Evolutionary conservation across 352 stramenopile species (phyloP).

Genomic region (Pythium phragmitis): DNA sequence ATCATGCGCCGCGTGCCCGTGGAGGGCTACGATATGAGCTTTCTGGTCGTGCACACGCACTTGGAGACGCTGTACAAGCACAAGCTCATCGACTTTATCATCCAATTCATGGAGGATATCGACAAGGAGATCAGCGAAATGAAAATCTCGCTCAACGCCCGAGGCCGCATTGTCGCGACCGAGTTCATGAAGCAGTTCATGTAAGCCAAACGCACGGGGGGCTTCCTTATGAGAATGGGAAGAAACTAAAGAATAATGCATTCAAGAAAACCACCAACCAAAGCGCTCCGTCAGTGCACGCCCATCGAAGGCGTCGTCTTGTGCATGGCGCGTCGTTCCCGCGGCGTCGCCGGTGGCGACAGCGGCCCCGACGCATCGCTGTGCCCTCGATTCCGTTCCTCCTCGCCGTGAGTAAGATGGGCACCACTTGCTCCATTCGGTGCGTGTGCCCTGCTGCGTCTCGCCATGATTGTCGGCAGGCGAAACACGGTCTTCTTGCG

Average conservation of each 20-base stretch:
- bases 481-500: slow-evolving; percentile 54
- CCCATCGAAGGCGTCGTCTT: not conserved
- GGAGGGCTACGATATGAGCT: slow-evolving; percentile 95
- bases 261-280: not conserved
- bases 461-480: slow-evolving; percentile 34
- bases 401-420: not conserved
- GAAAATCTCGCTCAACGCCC: slow-evolving; percentile 96
- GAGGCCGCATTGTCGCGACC: slow-evolving; percentile 90
- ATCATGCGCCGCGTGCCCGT: slow-evolving; percentile 92
- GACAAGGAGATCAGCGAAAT: slow-evolving; percentile 98
- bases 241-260: not conserved
- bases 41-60: slow-evolving; percentile 93
- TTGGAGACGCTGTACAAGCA: slow-evolving; percentile 96
- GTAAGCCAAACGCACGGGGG: slow-evolving; percentile 18
- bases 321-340: slow-evolving; percentile 14
- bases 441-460: slow-evolving; percentile 1
- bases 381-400: slow-evolving; percentile 11
- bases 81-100: slow-evolving; percentile 97
- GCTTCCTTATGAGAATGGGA: not conserved
- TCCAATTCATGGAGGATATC: slow-evolving; percentile 98
- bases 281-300: not conserved
- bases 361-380: slow-evolving; percentile 7
- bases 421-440: not conserved
- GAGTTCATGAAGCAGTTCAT: slow-evolving; percentile 96
- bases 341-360: slow-evolving; percentile 13